Evolutionary conservation across 371 early-diverging fungal genomes (phyloP).

Genomic region (Smittium culicis): DNA sequence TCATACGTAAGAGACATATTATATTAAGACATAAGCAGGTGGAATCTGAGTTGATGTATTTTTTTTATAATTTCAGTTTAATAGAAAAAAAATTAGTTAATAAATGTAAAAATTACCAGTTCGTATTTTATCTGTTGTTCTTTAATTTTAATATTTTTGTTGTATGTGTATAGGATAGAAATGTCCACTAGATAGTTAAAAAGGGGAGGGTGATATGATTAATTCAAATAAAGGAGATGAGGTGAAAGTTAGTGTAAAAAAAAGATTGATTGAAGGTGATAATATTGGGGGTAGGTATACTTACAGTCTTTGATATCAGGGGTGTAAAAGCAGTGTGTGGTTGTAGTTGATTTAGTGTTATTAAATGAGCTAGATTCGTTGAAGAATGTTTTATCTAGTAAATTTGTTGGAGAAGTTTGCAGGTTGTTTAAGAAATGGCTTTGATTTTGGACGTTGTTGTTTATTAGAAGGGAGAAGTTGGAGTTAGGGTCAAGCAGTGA

Average conservation of each 20-base stretch:
- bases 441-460: too few relatives aligned
- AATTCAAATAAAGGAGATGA: background rate
- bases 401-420: too few relatives aligned
- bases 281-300: background rate
- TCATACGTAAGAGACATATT: too few relatives aligned
- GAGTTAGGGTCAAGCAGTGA: too few relatives aligned
- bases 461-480: too few relatives aligned
- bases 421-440: too few relatives aligned
- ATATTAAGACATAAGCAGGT: too few relatives aligned
- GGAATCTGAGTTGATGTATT: too few relatives aligned
- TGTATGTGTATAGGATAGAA: background rate
- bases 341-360: background rate
- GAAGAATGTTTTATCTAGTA: too few relatives aligned
- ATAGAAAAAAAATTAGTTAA: too few relatives aligned
- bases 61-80: too few relatives aligned
- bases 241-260: background rate
- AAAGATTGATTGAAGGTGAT: background rate
- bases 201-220: too few relatives aligned
- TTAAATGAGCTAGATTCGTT: background rate
- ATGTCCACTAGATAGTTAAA: background rate
- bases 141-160: background rate
- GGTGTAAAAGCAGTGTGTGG: background rate
- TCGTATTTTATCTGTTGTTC: background rate
- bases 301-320: background rate
- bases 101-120: background rate